Conservation (phyloP, 768 basidiomycete species). For the Hydnomerulius pinastri region DNA sequence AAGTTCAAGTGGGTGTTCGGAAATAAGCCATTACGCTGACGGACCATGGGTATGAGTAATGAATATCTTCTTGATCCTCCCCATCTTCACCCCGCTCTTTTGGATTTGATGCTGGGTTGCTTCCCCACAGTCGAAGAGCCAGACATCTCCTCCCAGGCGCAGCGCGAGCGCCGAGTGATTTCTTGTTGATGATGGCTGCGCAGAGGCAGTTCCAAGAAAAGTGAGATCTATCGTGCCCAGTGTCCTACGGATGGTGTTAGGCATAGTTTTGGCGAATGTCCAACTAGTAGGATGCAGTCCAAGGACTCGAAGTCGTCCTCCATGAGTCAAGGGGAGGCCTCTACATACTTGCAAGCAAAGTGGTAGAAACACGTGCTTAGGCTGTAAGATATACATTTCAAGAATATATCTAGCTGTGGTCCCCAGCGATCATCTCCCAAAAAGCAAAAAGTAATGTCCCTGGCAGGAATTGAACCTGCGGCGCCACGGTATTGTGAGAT, state of each 20-base stretch:
- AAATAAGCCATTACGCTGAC: background rate
- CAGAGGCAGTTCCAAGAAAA: slow-evolving; percentile 82
- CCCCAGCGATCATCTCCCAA: background rate
- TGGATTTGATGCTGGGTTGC: slow-evolving; percentile 80
- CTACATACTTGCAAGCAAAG: too few species aligned
- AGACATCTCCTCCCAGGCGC: slow-evolving; percentile 66
- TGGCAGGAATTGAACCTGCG: slow-evolving; percentile 42
- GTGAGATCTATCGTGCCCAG: slow-evolving; percentile 54
- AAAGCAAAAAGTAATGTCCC: slow-evolving; percentile 30
- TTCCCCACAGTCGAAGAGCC: slow-evolving; percentile 88
- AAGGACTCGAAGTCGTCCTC: too few species aligned
- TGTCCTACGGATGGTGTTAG: slow-evolving; percentile 10
- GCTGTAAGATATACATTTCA: too few species aligned
- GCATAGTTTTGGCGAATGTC: slow-evolving; percentile 11
- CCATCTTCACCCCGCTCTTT: slow-evolving; percentile 73
- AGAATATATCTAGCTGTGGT: too few species aligned
- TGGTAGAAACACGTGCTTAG: too few species aligned
- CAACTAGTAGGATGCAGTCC: too few species aligned
- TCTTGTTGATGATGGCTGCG: slow-evolving; percentile 75
- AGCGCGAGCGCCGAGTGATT: slow-evolving; percentile 77
- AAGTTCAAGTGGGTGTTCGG: background rate
- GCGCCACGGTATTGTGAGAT: slow-evolving; percentile 36
- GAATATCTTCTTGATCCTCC: slow-evolving; percentile 79
- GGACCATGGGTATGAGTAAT: slow-evolving; percentile 88
- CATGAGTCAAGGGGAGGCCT: too few species aligned